Percentiles rank a stretch among this genome's conserved stretches.
Evolutionary conservation across 331 rosid species (phyloP).

Genomic region (Quercus lobata): DNA sequence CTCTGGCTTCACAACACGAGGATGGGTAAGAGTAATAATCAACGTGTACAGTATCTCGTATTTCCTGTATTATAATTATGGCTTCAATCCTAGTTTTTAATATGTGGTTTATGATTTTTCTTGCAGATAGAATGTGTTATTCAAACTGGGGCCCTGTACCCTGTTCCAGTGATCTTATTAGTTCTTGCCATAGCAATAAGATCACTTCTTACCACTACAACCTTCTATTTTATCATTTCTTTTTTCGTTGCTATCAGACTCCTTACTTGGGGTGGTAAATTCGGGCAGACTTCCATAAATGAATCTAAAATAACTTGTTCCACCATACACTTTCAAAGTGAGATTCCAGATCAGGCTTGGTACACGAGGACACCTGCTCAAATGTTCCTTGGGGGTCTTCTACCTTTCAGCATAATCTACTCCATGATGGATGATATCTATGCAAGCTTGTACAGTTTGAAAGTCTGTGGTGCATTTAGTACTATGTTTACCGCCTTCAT

Average conservation of each 20-base stretch:
- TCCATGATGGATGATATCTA: neutral
- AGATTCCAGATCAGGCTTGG: neutral
- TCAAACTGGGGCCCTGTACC: slow-evolving; percentile 7
- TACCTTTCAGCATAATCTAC: neutral
- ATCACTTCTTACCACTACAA: too few species aligned
- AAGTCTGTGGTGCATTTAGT: too few species aligned
- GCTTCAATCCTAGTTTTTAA: too few species aligned
- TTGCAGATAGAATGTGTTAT: slow-evolving; percentile 7
- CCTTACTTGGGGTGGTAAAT: neutral
- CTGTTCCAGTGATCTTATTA: neutral
- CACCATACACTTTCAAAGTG: neutral
- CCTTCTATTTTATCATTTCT: too few species aligned
- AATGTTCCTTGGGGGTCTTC: slow-evolving; percentile 8
- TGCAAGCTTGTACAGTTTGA: slow-evolving; percentile 3
- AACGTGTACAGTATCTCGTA: neutral
- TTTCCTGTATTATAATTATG: neutral
- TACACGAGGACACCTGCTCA: slow-evolving; percentile 4
- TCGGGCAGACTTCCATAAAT: neutral
- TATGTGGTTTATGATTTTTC: neutral
- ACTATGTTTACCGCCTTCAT: too few species aligned
- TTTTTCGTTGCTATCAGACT: neutral
- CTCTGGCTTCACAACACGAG: neutral
- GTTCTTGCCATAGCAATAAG: neutral
- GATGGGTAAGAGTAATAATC: neutral
- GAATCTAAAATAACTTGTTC: neutral